These are phyloP conservation scores for Helotiales sp. DNA, from an alignment of 2,329 filamentous ascomycete species.

Conservation along the genomic window DNA sequence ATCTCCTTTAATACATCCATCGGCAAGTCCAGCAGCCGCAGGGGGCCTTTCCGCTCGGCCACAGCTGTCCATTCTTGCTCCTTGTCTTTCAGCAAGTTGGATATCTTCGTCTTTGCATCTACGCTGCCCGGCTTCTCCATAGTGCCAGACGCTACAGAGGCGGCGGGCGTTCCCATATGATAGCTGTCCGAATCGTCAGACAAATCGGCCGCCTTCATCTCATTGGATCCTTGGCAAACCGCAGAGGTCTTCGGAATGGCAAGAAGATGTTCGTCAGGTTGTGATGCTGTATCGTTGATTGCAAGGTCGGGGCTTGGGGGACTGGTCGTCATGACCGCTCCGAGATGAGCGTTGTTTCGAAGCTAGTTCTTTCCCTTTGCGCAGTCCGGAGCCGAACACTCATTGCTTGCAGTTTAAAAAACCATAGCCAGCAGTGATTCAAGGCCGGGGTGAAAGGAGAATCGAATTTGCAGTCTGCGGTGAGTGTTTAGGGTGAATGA, in stretches of 20 bases:
- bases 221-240: slow-evolving; percentile 34
- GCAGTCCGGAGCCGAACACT: slow-evolving; percentile 24
- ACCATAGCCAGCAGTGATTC: slow-evolving; percentile 17
- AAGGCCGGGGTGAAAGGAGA: neutral
- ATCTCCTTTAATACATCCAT: slow-evolving; percentile 80
- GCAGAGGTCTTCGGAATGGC: slow-evolving; percentile 40
- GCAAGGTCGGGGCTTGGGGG: slow-evolving; percentile 34
- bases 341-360: slow-evolving; percentile 31
- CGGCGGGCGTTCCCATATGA: slow-evolving; percentile 31
- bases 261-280: slow-evolving; percentile 39
- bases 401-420: slow-evolving; percentile 30
- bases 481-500: neutral
- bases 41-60: slow-evolving; percentile 59
- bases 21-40: slow-evolving; percentile 75
- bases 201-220: slow-evolving; percentile 29
- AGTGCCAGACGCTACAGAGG: slow-evolving; percentile 29
- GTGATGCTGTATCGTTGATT: slow-evolving; percentile 39
- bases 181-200: slow-evolving; percentile 29
- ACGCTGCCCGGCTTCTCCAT: slow-evolving; percentile 27
- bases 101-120: slow-evolving; percentile 42
- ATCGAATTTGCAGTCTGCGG: neutral
- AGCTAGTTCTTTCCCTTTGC: slow-evolving; percentile 36
- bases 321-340: slow-evolving; percentile 37
- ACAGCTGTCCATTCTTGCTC: slow-evolving; percentile 70
- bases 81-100: slow-evolving; percentile 60